Evolutionary conservation across 768 basidiomycete species (phyloP), one percentile per base, ranked within the genome.

Genomic region (Panaeolus cyanescens): DNA sequence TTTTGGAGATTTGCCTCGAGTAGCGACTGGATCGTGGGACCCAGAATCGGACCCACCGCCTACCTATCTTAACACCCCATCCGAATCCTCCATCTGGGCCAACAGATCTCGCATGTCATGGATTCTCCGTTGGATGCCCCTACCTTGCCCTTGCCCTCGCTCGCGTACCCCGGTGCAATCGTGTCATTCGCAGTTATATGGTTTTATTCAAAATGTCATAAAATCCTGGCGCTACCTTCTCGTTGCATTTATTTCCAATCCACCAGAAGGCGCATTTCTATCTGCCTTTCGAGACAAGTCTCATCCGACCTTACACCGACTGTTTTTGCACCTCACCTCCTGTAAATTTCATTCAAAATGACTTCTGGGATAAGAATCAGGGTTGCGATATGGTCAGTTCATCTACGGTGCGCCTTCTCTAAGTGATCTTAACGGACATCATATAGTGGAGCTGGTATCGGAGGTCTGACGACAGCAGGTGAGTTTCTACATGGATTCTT

Each of bases 331-430:
- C 55, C 19, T 36, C 37, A 60, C 62, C 58, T 59, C 65, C 62
- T 33, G 59, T 58, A 64, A 59, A 63, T 25, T 50, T 55, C 12
- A 5, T 55, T 37, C 56, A 55, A 62, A 32, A 75, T 78, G 75
- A 54, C 63, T 62, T 65, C 73, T 61, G 65, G 62, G 34, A 68
- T 70, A 56, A 83, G 75, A 62, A 72, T 86, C 63, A 79, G 75
- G 65, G 82, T 86, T 57, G 84, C 79, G 19, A 83, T 87, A 39
- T 85, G 85, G 86, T 86, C 64, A 61, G 77, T 73, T 19, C 55
- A 42, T 33, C 45, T 58, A 59, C 33, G 59, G 32, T 20, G 36
- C 7, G 33, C 40, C 42, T 61, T 58, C 55, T 54, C 67, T 50
- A 31, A 58, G 63, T 63, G 57, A 60, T 60, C 62, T 54, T 68